Percentiles rank a stretch among this genome's conserved stretches.
Conservation (phyloP, 192 early-diverging fungal species). For the Backusella sp. region DNA sequence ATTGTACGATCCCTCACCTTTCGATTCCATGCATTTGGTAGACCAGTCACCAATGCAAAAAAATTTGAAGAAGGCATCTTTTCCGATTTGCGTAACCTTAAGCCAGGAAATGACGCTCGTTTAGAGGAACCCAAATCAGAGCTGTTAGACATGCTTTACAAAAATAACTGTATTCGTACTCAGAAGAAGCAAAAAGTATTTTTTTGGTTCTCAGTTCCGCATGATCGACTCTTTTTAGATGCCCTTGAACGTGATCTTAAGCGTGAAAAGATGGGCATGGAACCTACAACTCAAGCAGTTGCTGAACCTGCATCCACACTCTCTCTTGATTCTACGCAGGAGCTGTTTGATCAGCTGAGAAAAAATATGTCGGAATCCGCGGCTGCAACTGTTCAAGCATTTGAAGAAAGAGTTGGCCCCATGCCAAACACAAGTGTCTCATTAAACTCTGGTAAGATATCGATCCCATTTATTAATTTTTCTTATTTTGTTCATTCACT, state of each 20-base stretch:
- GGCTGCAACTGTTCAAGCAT: conserved; percentile 23
- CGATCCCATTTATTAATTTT: neutral
- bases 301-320: conserved; percentile 67
- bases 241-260: conserved; percentile 96
- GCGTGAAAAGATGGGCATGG: conserved; percentile 82
- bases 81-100: conserved; percentile 91
- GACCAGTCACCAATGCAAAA: conserved; percentile 85
- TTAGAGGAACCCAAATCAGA: conserved; percentile 93
- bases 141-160: conserved; percentile 92
- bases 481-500: neutral
- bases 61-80: conserved; percentile 99
- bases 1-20: conserved; percentile 89
- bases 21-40: conserved; percentile 87
- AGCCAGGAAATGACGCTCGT: conserved; percentile 90
- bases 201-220: conserved; percentile 94
- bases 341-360: conserved; percentile 53
- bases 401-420: conserved; percentile 20
- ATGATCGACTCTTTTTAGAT: conserved; percentile 93
- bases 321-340: conserved; percentile 58
- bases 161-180: conserved; percentile 94
- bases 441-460: conserved; percentile 1
- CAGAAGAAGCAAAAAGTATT: conserved; percentile 99
- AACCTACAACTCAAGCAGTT: conserved; percentile 78
- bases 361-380: conserved; percentile 35
- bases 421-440: conserved; percentile 15